Conservation (phyloP, 106 monocot species). For the Ottelia alismoides region DNA sequence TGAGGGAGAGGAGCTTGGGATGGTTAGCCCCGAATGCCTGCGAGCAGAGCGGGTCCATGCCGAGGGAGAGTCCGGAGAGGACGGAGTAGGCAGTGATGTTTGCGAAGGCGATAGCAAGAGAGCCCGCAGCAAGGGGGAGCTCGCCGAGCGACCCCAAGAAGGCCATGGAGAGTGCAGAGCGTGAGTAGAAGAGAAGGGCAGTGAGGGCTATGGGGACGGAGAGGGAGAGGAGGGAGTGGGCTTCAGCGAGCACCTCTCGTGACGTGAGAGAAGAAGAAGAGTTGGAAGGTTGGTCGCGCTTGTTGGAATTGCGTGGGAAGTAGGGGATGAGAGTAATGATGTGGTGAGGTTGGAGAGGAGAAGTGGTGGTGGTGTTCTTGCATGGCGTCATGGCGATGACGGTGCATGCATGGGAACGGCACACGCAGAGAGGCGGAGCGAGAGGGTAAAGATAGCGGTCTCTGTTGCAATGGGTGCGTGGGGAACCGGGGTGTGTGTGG, state of each 20-base stretch:
- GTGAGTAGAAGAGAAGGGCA: constrained; percentile 11
- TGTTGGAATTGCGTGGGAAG: too few species aligned
- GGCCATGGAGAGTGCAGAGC: constrained; percentile 10
- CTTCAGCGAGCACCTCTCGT: constrained; percentile 1
- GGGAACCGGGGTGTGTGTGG: too few species aligned
- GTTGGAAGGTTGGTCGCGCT: background rate
- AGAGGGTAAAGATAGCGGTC: background rate
- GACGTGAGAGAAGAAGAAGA: background rate
- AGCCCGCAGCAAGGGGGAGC: constrained; percentile 8
- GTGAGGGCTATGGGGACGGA: constrained; percentile 11
- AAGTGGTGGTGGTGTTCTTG: too few species aligned
- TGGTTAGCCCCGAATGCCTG: constrained; percentile 14
- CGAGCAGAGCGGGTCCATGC: constrained; percentile 15
- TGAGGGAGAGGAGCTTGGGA: constrained; percentile 10
- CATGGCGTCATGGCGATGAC: background rate
- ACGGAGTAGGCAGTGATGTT: constrained; percentile 17
- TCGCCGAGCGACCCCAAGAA: constrained; percentile 9
- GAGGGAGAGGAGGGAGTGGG: constrained; percentile 5
- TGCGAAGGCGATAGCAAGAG: constrained; percentile 12
- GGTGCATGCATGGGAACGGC: background rate
- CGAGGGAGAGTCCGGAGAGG: constrained; percentile 13
- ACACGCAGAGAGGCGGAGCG: background rate
- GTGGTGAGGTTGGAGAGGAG: too few species aligned
- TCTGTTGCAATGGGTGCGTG: too few species aligned
- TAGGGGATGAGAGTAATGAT: too few species aligned